Conservation (phyloP, 495 filamentous ascomycete species). For the Daldinia vernicosa region DNA sequence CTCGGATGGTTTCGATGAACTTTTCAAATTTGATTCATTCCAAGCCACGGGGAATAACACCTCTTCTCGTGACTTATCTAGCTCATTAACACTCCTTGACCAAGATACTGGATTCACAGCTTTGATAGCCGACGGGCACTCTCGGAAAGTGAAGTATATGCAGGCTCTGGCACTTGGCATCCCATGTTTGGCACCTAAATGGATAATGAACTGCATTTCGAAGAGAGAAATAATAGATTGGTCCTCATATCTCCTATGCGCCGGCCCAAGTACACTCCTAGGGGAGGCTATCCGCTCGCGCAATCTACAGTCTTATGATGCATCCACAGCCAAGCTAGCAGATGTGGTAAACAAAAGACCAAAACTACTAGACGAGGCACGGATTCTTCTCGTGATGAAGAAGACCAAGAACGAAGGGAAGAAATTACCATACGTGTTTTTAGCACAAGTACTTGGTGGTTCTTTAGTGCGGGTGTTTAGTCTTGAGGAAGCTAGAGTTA, state of each 20-base stretch:
- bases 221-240: conserved; percentile 72
- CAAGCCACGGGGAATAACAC: conserved; percentile 34
- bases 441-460: conserved; percentile 82
- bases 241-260: conserved; percentile 83
- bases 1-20: conserved; percentile 78
- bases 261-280: conserved; percentile 81
- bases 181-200: conserved; percentile 81
- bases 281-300: conserved; percentile 81
- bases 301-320: conserved; percentile 66
- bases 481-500: conserved; percentile 67
- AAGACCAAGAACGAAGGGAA: conserved; percentile 70
- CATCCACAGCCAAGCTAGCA: conserved; percentile 63
- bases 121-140: conserved; percentile 86
- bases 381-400: conserved; percentile 79
- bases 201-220: conserved; percentile 78
- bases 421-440: conserved; percentile 67
- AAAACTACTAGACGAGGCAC: conserved; percentile 70
- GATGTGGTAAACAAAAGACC: conserved; percentile 65
- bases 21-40: conserved; percentile 69
- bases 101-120: conserved; percentile 73
- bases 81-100: conserved; percentile 39
- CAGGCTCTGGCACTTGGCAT: conserved; percentile 91
- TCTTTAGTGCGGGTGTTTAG: conserved; percentile 70
- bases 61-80: conserved; percentile 27
- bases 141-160: conserved; percentile 91